These are phyloP conservation scores for Boletus vinaceobasis DNA, from an alignment of 768 basidiomycete genomes.

Conservation along the genomic window DNA sequence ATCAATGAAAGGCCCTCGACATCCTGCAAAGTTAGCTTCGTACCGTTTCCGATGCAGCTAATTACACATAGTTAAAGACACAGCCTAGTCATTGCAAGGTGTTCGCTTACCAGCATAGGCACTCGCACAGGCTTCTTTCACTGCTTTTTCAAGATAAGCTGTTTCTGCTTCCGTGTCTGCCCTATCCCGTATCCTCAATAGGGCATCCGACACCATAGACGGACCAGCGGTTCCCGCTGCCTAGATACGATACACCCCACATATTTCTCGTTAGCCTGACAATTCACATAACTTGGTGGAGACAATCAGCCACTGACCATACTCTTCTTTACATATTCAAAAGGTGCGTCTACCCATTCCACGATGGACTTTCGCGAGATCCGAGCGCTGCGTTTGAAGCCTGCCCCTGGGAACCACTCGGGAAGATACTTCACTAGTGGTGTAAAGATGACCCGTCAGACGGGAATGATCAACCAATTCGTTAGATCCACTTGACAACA, in stretches of 20 bases:
- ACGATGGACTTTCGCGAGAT: slow-evolving; percentile 5
- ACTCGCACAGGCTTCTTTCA: slow-evolving; percentile 24
- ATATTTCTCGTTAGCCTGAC: not conserved
- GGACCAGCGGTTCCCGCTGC: slow-evolving; percentile 17
- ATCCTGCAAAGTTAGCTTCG: slow-evolving; percentile 1
- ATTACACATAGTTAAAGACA: slow-evolving; percentile 2
- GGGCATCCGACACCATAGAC: slow-evolving; percentile 25
- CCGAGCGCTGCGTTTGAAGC: slow-evolving; percentile 18
- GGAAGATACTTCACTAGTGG: slow-evolving; percentile 18
- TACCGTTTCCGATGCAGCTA: slow-evolving; percentile 25
- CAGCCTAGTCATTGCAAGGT: slow-evolving; percentile 1
- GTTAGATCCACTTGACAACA: not conserved
- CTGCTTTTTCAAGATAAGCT: slow-evolving; percentile 15
- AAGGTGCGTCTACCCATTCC: slow-evolving; percentile 19
- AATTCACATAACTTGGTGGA: not conserved
- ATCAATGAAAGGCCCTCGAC: slow-evolving; percentile 1
- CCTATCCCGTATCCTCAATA: slow-evolving; percentile 10
- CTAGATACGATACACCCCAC: slow-evolving; percentile 3
- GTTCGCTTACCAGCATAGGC: slow-evolving; percentile 14
- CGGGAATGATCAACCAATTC: not conserved
- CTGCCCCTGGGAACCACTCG: slow-evolving; percentile 23
- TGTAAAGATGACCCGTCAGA: not conserved
- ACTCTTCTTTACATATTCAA: slow-evolving; percentile 21
- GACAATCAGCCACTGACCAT: slow-evolving; percentile 14
- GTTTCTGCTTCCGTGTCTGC: slow-evolving; percentile 5